These are phyloP conservation scores for Trifolium fragiferum DNA, from an alignment of 306 rosid genomes.

Conservation along the genomic window DNA sequence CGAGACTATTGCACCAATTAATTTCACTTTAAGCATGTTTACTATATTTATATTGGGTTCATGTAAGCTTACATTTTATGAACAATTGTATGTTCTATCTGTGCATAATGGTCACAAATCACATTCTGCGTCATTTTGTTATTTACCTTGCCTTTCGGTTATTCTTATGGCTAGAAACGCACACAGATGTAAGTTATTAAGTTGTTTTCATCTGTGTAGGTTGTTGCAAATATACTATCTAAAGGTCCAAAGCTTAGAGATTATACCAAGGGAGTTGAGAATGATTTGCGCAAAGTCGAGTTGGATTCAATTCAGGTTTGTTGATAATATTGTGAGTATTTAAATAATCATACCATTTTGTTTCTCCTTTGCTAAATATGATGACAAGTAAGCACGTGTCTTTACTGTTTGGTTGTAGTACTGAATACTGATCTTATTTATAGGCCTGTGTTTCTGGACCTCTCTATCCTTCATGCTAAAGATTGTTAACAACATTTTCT, in stretches of 20 bases:
- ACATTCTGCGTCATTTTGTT: not conserved
- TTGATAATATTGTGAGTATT: slow-evolving; percentile 27
- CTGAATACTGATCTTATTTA: not conserved
- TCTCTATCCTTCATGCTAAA: not conserved
- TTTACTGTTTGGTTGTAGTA: slow-evolving; percentile 1
- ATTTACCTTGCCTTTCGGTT: slow-evolving; percentile 9
- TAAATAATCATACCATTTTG: slow-evolving; percentile 5
- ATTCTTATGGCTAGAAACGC: not conserved
- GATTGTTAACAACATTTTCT: not conserved
- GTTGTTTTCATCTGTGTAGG: slow-evolving; percentile 55
- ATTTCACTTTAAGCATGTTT: not conserved
- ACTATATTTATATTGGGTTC: not conserved
- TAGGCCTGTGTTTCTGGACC: slow-evolving; percentile 3
- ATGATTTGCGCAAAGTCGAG: slow-evolving; percentile 91
- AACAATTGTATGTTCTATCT: slow-evolving; percentile 1
- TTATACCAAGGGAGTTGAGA: slow-evolving; percentile 91
- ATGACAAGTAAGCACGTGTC: slow-evolving; percentile 9
- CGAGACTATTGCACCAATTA: not conserved
- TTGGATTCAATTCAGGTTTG: slow-evolving; percentile 96
- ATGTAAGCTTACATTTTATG: not conserved
- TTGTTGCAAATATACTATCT: slow-evolving; percentile 84
- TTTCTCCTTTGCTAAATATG: slow-evolving; percentile 25
- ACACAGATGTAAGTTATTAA: not conserved
- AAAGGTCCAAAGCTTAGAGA: slow-evolving; percentile 89
- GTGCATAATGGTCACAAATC: not conserved